Percentiles rank a stretch among this genome's conserved stretches.
Evolutionary conservation across 768 basidiomycete species (phyloP).

Genomic region (Suillus ampliporus): DNA sequence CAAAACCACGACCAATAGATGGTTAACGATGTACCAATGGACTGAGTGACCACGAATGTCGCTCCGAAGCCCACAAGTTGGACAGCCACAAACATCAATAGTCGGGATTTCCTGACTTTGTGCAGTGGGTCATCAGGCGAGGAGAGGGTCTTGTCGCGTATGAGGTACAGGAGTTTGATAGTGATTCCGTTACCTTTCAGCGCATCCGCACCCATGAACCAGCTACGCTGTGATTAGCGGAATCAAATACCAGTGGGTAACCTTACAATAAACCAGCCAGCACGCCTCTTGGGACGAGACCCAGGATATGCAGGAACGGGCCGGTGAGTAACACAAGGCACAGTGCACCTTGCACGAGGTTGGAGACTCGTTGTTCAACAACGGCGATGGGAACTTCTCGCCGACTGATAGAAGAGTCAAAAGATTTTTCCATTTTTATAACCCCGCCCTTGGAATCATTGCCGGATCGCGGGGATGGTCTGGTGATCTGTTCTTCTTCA

Average conservation of each 20-base stretch:
- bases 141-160: constrained; percentile 72
- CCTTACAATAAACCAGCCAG: constrained; percentile 86
- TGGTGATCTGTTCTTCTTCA: constrained; percentile 37
- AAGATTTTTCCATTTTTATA: constrained; percentile 33
- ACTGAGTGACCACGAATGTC: constrained; percentile 91
- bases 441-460: background rate
- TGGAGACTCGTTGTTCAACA: constrained; percentile 93
- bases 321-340: constrained; percentile 81
- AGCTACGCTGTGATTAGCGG: constrained; percentile 46
- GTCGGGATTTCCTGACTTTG: constrained; percentile 73
- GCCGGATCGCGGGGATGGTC: constrained; percentile 16
- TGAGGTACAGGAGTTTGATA: constrained; percentile 76
- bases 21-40: constrained; percentile 60
- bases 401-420: constrained; percentile 17
- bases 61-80: constrained; percentile 86
- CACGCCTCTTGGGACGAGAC: constrained; percentile 81
- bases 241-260: constrained; percentile 17
- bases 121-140: constrained; percentile 71
- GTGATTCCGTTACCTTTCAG: constrained; percentile 85
- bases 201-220: constrained; percentile 92
- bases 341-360: constrained; percentile 81
- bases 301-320: constrained; percentile 81
- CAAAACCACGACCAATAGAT: background rate
- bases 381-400: constrained; percentile 71
- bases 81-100: constrained; percentile 72